These are phyloP conservation scores for Lentinula edodes DNA, from an alignment of 768 basidiomycete species.

Conservation along the genomic window DNA sequence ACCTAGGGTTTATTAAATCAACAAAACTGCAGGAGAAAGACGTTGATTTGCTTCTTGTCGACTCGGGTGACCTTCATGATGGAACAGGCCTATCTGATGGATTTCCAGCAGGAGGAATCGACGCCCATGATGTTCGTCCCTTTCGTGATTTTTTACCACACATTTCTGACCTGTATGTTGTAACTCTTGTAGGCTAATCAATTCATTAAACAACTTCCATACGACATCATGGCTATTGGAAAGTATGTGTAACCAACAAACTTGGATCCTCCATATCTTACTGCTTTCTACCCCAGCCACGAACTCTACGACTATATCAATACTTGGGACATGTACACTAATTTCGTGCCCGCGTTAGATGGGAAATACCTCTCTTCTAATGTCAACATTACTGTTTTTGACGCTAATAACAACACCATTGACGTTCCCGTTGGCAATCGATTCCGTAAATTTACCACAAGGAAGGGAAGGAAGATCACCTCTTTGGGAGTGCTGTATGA, in stretches of 20 bases:
- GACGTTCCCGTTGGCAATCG: constrained; percentile 30
- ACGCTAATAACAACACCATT: constrained; percentile 30
- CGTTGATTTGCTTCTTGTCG: constrained; percentile 79
- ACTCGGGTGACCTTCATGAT: constrained; percentile 77
- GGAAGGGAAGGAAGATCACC: constrained; percentile 65
- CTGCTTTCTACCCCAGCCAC: constrained; percentile 41
- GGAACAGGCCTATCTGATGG: constrained; percentile 79
- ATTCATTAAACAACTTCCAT: constrained; percentile 67
- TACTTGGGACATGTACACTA: constrained; percentile 66
- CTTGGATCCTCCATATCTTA: no score
- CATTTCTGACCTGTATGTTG: constrained; percentile 3
- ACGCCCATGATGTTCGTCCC: constrained; percentile 59
- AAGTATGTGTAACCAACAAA: constrained; percentile 43
- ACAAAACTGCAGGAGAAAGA: constrained; percentile 43
- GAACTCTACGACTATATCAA: constrained; percentile 74
- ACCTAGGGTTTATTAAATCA: background rate
- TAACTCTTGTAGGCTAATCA: constrained; percentile 53
- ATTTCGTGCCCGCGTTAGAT: constrained; percentile 59
- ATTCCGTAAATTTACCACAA: constrained; percentile 7
- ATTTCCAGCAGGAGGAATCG: constrained; percentile 60
- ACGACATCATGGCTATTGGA: constrained; percentile 81
- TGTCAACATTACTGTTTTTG: constrained; percentile 71
- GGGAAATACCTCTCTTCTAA: constrained; percentile 83
- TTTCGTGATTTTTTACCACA: background rate
- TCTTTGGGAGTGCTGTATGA: constrained; percentile 76